Conservation (phyloP, 148 eudicot species). For the Rhododendron mucronatum region DNA sequence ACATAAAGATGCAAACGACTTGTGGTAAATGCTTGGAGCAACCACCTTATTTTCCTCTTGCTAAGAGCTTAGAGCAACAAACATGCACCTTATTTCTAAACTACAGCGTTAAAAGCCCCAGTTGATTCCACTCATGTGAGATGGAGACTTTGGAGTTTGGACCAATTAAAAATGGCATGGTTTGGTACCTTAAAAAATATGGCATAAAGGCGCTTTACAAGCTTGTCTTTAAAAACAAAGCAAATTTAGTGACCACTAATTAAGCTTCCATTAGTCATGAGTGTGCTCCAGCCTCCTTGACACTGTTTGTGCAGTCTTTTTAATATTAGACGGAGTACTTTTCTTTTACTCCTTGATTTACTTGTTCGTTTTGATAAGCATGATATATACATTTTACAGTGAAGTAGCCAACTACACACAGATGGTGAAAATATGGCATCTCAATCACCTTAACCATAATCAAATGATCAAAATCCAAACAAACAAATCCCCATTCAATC, state of each 20-base stretch:
- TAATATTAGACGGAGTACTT: no score
- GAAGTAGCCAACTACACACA: not conserved
- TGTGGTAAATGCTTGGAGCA: not conserved
- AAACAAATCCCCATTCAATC: not conserved
- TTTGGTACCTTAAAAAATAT: not conserved
- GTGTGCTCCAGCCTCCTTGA: not conserved
- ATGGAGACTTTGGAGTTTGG: not conserved
- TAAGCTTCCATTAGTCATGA: not conserved
- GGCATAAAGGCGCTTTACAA: not conserved
- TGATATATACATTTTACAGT: not conserved
- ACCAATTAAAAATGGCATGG: not conserved
- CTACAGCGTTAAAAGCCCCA: not conserved
- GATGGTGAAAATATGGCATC: not conserved
- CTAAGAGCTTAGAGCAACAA: not conserved
- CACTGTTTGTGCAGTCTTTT: not conserved
- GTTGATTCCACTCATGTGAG: not conserved
- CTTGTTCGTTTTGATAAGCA: not conserved
- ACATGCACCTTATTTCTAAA: not conserved
- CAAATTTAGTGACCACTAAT: not conserved
- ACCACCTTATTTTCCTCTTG: not conserved
- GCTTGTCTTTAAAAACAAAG: not conserved
- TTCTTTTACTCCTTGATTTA: no score
- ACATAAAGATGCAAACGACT: not conserved
- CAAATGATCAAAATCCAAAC: not conserved
- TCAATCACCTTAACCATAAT: not conserved